These are phyloP conservation scores for Aphanomyces invadans DNA, from an alignment of 352 stramenopile genomes.

Conservation along the genomic window DNA sequence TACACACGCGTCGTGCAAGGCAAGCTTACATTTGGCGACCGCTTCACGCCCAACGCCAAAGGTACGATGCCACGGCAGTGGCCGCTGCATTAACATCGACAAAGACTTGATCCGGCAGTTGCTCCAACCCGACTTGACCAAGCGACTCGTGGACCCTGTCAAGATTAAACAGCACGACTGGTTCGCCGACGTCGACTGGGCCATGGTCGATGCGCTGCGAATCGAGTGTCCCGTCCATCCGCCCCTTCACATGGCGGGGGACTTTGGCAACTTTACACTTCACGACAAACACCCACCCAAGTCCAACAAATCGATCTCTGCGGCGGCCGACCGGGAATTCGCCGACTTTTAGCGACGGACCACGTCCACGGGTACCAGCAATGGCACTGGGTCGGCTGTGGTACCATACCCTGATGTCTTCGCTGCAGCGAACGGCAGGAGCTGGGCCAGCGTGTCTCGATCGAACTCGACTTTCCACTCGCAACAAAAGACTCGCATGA, in stretches of 20 bases:
- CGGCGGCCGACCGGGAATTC: background rate
- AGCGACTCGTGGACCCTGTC: constrained; percentile 39
- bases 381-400: background rate
- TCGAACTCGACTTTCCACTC: constrained; percentile 9
- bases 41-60: constrained; percentile 30
- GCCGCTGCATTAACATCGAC: constrained; percentile 30
- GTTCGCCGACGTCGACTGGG: constrained; percentile 62
- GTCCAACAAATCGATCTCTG: background rate
- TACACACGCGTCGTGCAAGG: constrained; percentile 74
- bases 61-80: background rate
- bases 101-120: constrained; percentile 63
- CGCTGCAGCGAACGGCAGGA: background rate
- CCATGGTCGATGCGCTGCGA: constrained; percentile 37
- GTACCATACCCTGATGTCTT: background rate
- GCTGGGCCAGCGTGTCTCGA: background rate
- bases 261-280: constrained; percentile 53
- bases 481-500: constrained; percentile 16
- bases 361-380: background rate
- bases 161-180: constrained; percentile 53
- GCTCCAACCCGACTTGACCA: constrained; percentile 43
- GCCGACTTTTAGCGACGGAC: background rate
- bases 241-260: constrained; percentile 33
- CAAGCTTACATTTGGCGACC: constrained; percentile 40
- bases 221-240: constrained; percentile 45
- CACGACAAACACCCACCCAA: background rate